phyloP scores from a whole-genome alignment of 2,329 filamentous ascomycete genomes.

The Cladobotryum protrusum region DNA sequence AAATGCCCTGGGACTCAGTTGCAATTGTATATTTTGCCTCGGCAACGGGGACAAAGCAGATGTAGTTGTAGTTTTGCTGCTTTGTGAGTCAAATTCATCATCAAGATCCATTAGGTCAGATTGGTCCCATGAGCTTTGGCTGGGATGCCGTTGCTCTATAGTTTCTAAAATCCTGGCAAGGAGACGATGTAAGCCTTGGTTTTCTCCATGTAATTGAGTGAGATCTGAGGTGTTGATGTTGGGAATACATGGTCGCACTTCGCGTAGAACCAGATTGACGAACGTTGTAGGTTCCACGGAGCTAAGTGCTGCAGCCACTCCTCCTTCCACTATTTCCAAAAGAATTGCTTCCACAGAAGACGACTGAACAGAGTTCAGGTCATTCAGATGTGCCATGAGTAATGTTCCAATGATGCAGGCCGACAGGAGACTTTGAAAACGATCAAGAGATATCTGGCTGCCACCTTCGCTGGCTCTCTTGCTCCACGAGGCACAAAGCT shows the following conservation, averaged over 20 bases:
- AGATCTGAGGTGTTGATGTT: conserved; percentile 33
- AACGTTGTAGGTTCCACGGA: conserved; percentile 42
- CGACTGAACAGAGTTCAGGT: conserved; percentile 42
- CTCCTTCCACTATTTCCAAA: conserved; percentile 34
- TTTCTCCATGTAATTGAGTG: conserved; percentile 31
- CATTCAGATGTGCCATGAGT: conserved; percentile 41
- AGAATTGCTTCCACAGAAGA: conserved; percentile 41
- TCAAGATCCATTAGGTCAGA: conserved; percentile 62
- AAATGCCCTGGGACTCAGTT: conserved; percentile 40
- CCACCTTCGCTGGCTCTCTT: conserved; percentile 39
- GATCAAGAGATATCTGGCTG: conserved; percentile 44
- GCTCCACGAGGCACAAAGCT: conserved; percentile 43
- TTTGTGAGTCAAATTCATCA: conserved; percentile 56
- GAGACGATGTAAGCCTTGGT: conserved; percentile 37
- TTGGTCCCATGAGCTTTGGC: conserved; percentile 27
- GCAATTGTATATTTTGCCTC: conserved; percentile 38
- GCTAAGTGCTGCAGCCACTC: conserved; percentile 34
- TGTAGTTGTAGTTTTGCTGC: conserved; percentile 38
- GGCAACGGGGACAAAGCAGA: conserved; percentile 37
- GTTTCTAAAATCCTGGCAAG: conserved; percentile 32
- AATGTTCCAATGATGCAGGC: conserved; percentile 41
- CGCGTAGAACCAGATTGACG: conserved; percentile 40
- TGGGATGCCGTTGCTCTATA: conserved; percentile 18
- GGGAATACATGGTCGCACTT: conserved; percentile 42
- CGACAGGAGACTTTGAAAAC: conserved; percentile 46